Evolutionary conservation across 176 grass and related monocot species (phyloP), one percentile per base, ranked within the genome.

Genomic region (Luzula sylvatica): DNA sequence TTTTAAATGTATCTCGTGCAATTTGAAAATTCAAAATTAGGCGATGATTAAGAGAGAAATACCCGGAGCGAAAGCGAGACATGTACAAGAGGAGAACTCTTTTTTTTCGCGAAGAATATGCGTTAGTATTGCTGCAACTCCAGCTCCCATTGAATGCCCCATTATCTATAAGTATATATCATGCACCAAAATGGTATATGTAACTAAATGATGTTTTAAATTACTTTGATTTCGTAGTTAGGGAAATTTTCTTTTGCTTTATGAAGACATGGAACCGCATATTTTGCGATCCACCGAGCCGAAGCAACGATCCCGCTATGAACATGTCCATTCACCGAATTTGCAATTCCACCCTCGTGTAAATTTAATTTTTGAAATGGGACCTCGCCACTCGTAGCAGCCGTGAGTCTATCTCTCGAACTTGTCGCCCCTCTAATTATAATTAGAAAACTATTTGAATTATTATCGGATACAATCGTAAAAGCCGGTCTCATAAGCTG

Each of bases 401-500:
- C 87, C 46, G 82, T 94, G 32, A 94, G 42, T 11, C 80, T 83
- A 39, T 94, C 87, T 65, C 79, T 87, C 44, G 78, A 58, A 55
- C 87, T 94, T 53, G 82, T 80, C 62, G 87, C 81, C 21, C 87
- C 87, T 20, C 87, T 72, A 57, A 94, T 84, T 38, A 87, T 82
- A 50, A 94, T 72, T 35, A 94, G 67, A 74, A 94, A 71, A 18
- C 75, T 76, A 64, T 86, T 94, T 30, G 75, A 74, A 54, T 64
- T 78, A 69, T 74, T n/a, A 48, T 94, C 87, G 53, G 63, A 13
- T 20, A 87, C 52, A 50, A 94, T 71, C 20, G 75, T 56, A 18
- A 94, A 94, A 58, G 82, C 84, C 63, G 87, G 87, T 70, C 75
- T 80, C 77, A 94, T 70, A 63, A 94, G 74, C 87, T 87, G 58